Conservation (phyloP, 345 rosid genomes). For the Corchorus capsularis region DNA sequence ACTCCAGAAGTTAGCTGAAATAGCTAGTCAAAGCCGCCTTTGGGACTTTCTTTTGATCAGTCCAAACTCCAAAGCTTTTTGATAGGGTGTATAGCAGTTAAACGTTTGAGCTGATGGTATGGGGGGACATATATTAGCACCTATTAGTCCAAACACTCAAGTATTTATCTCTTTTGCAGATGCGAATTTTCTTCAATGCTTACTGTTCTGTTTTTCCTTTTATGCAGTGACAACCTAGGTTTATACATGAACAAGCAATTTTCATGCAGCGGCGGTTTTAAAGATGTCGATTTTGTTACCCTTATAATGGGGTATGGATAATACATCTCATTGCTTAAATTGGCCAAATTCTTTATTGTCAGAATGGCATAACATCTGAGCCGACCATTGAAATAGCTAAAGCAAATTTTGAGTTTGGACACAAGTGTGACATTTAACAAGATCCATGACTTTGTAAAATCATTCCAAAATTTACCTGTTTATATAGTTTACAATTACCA, state of each 20-base stretch:
- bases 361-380: slow-evolving; percentile 1
- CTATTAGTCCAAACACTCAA: neutral
- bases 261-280: neutral
- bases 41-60: neutral
- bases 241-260: slow-evolving; percentile 1
- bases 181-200: neutral
- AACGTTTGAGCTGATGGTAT: neutral
- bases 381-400: neutral
- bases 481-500: slow-evolving; percentile 6
- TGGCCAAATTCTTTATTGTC: neutral
- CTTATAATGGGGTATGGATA: neutral
- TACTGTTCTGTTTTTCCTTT: neutral
- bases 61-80: neutral
- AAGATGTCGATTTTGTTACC: neutral
- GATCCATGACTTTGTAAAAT: neutral
- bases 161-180: neutral
- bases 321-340: neutral
- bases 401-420: neutral
- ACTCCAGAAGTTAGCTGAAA: neutral
- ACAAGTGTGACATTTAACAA: neutral
- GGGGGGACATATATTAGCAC: neutral
- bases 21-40: neutral
- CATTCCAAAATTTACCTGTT: slow-evolving; percentile 8
- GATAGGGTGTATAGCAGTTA: neutral
- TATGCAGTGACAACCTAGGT: slow-evolving; percentile 5